Percentiles rank a stretch among this genome's conserved stretches.
Conservation (phyloP, 2,329 filamentous ascomycete species). For the Paraconiothyrium sp. region DNA sequence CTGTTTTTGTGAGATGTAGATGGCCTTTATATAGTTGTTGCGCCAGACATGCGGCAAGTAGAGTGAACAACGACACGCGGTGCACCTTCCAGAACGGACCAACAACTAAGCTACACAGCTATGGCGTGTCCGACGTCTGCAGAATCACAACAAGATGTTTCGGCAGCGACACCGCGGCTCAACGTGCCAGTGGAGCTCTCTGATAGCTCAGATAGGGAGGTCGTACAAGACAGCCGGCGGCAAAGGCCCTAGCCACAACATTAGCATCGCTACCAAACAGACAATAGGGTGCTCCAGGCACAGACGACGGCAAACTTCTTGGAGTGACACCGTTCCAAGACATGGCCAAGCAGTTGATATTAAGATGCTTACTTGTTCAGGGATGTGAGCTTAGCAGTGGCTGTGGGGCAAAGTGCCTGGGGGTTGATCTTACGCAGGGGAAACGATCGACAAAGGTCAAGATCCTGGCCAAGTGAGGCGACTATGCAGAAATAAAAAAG, state of each 20-base stretch:
- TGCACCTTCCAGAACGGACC: conserved; percentile 45
- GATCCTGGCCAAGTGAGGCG: conserved; percentile 30
- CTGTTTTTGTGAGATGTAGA: conserved; percentile 20
- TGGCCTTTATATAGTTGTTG: conserved; percentile 43
- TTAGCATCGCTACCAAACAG: conserved; percentile 34
- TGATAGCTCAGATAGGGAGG: conserved; percentile 42
- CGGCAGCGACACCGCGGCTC: conserved; percentile 28
- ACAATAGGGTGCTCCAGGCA: conserved; percentile 26
- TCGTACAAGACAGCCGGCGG: conserved; percentile 39
- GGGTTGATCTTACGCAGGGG: conserved; percentile 28
- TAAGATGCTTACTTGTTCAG: conserved; percentile 45
- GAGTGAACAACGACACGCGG: conserved; percentile 24
- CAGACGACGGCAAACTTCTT: conserved; percentile 27
- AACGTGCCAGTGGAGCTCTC: conserved; percentile 37
- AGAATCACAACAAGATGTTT: conserved; percentile 21
- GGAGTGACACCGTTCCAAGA: conserved; percentile 28
- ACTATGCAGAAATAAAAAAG: conserved; percentile 24
- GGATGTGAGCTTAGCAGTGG: conserved; percentile 36
- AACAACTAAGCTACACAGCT: conserved; percentile 25
- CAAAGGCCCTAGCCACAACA: conserved; percentile 34
- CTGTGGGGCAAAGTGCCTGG: conserved; percentile 25
- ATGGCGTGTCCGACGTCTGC: conserved; percentile 31
- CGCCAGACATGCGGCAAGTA: conserved; percentile 16
- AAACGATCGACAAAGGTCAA: conserved; percentile 29
- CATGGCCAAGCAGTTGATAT: conserved; percentile 45